Percentiles rank a stretch among this genome's conserved stretches.
These are phyloP conservation scores for Allium fistulosum DNA, from an alignment of 106 monocot genomes.

Conservation along the genomic window DNA sequence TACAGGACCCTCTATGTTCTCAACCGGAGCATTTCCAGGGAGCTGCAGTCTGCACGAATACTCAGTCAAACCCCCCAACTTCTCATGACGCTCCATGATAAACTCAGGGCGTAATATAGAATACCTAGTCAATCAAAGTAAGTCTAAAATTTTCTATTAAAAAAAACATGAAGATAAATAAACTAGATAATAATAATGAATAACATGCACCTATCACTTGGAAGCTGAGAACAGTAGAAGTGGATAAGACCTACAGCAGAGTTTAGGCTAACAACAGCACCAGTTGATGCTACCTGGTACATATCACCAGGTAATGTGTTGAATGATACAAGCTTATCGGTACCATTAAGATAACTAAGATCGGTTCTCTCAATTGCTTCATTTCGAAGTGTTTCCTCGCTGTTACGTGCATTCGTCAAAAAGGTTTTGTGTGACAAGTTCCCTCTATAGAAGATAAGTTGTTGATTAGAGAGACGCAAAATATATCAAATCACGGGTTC, in stretches of 20 bases:
- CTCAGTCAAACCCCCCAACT: slow-evolving; percentile 55
- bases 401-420: slow-evolving; percentile 90
- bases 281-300: slow-evolving; percentile 92
- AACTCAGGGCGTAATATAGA: slow-evolving; percentile 98
- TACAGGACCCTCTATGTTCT: slow-evolving; percentile 88
- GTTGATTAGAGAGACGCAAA: neutral
- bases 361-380: slow-evolving; percentile 98
- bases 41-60: slow-evolving; percentile 98
- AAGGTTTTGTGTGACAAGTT: slow-evolving; percentile 94
- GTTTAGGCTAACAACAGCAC: slow-evolving; percentile 95
- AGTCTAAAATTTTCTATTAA: neutral
- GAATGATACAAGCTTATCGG: slow-evolving; percentile 35
- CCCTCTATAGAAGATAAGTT: slow-evolving; percentile 37
- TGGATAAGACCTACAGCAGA: slow-evolving; percentile 98
- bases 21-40: slow-evolving; percentile 96
- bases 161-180: slow-evolving; percentile 4
- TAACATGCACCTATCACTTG: slow-evolving; percentile 74
- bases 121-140: slow-evolving; percentile 35
- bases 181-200: neutral
- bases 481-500: too few species aligned
- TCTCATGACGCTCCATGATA: slow-evolving; percentile 89
- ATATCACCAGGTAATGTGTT: slow-evolving; percentile 63
- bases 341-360: slow-evolving; percentile 92
- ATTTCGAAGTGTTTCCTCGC: slow-evolving; percentile 96
- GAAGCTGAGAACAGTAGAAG: slow-evolving; percentile 95